phyloP scores from a whole-genome alignment of 208 protist species.

The Acanthamoeba royreba region DNA sequence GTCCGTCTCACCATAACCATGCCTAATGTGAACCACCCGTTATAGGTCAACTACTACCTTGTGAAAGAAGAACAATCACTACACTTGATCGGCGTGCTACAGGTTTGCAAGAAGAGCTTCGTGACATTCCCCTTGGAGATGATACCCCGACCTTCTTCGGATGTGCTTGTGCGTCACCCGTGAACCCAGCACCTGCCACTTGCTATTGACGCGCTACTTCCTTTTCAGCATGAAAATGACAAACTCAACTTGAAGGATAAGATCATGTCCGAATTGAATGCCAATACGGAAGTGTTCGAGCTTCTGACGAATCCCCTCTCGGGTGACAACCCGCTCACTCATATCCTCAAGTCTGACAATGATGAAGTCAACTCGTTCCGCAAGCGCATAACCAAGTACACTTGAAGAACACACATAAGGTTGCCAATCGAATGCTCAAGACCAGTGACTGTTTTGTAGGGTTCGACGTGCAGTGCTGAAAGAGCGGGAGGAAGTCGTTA shows the following conservation, averaged over 20 bases:
- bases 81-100: neutral
- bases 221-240: neutral
- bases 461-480: neutral
- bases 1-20: neutral
- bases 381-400: neutral
- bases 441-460: neutral
- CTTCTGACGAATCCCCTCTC: neutral
- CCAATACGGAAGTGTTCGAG: neutral
- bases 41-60: neutral
- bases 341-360: neutral
- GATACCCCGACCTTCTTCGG: neutral
- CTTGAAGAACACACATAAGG: neutral
- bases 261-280: neutral
- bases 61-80: neutral
- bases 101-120: slow-evolving; percentile 27
- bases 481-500: neutral
- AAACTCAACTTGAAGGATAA: neutral
- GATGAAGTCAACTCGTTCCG: neutral
- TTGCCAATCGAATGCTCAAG: neutral
- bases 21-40: too few species aligned
- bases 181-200: neutral
- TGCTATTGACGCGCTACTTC: neutral
- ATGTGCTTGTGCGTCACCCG: neutral
- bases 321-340: neutral
- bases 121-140: neutral